Evolutionary conservation across 2,329 filamentous ascomycete species (phyloP), one percentile per base, ranked within the genome.

Genomic region (Trichoderma cornu-damae): DNA sequence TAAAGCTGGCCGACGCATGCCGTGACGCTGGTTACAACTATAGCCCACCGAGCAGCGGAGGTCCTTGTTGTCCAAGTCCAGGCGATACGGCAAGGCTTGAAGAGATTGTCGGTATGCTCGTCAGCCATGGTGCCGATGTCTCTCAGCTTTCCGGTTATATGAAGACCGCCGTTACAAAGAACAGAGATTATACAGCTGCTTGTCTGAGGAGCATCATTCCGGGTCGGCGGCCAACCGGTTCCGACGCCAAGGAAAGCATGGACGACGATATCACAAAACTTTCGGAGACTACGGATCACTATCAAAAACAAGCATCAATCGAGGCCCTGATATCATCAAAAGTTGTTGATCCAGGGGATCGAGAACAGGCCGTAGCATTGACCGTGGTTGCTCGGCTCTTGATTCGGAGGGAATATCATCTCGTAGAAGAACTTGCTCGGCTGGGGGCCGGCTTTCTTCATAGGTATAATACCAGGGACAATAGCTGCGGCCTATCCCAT

Each of bases 91-190:
- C 32, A 12, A 52, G 65, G 14, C 59, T 65, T 30, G 63, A 62
- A 4, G 65, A 65, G 22, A 67, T 67, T 26, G n/a, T 66, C 6
- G 59, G 63, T 7, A 58, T 67, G 61, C 54, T 68, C 2, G 46
- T 63, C 16, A 12, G 59, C 8, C 26, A 58, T 44, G 61, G 61
- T 2, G 61, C 49, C n/a, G 37, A 65, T 28, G 3, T 50, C 7
- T 60, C 59, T 46, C n/a, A 8, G 3, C 48, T 52, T 14, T 24
- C 16, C 12, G 20, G 18, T 2, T 1, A 20, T 37, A 32, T 50
- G n/a, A 6, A 24, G 6, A 26, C 8, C n/a, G 53, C 53, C 3
- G 6, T 49, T 1, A 16, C 0, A 11, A 8, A 46, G 3, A 26
- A 46, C 22, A 35, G 32, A 32, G 57, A 58, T 28, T 66, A 61